Conservation (phyloP, 1,284 basidiomycete genomes). For the Sporisorium scitamineum region DNA sequence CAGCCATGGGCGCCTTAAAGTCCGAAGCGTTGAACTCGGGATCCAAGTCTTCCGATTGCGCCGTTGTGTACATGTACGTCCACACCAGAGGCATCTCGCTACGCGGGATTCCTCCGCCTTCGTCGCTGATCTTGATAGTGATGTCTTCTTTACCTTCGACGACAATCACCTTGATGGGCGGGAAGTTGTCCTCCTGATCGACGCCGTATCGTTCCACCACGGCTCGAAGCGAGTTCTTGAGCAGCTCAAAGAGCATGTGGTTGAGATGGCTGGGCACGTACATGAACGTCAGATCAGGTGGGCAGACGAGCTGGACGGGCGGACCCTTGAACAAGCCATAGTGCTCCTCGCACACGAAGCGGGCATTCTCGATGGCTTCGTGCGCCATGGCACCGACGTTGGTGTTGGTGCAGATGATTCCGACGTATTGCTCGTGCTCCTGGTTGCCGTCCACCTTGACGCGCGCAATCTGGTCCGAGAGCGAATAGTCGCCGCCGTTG, state of each 20-base stretch:
- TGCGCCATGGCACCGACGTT: constrained; percentile 72
- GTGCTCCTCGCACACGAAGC: constrained; percentile 98
- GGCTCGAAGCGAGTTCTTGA: constrained; percentile 97
- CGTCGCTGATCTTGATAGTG: constrained; percentile 97
- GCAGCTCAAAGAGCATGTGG: constrained; percentile 97
- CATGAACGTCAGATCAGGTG: constrained; percentile 85
- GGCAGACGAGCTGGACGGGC: constrained; percentile 96
- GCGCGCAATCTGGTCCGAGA: constrained; percentile 35
- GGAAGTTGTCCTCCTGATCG: constrained; percentile 83
- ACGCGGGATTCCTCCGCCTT: constrained; percentile 94
- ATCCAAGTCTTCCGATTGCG: constrained; percentile 85
- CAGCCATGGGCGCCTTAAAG: constrained; percentile 98
- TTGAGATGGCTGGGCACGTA: constrained; percentile 91
- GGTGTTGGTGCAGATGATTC: constrained; percentile 96
- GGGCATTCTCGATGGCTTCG: constrained; percentile 98
- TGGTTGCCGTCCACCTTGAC: constrained; percentile 49
- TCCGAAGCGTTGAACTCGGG: constrained; percentile 89
- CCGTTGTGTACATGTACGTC: constrained; percentile 99
- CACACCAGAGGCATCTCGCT: constrained; percentile 93
- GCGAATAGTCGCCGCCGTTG: constrained; percentile 33
- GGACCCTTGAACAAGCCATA: constrained; percentile 89
- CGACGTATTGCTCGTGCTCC: constrained; percentile 81
- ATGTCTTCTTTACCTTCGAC: constrained; percentile 87
- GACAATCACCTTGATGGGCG: constrained; percentile 96
- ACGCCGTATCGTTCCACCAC: constrained; percentile 93